Evolutionary conservation across 106 monocot species (phyloP), one percentile per base, ranked within the genome.

Genomic region (Iris macrosiphon): DNA sequence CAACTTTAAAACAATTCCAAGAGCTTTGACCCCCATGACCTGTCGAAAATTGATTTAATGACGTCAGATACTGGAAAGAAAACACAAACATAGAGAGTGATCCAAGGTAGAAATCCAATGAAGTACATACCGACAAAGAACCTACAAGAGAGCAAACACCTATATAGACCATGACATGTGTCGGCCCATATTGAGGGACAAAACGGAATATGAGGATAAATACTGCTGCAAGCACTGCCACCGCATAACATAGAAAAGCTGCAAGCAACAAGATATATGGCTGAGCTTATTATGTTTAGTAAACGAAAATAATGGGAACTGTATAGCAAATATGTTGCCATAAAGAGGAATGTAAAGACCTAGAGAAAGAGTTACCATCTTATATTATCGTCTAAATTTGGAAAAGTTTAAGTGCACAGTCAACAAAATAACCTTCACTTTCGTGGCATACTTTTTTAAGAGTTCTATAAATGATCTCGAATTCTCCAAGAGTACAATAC

Each of bases 11-110:
- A 79, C 84, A 63, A 84, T 84, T 49, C 84, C 79, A 64, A 84
- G 59, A 45, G 75, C 84, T 75, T 79, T 79, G 28, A 75, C 84
- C 50, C 79, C 58, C 84, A 84, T 79, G 13, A 84, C 84, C 84
- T 84, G 60, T 42, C 1, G 23, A 55, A 56, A 24, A 40, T 29
- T 45, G 9, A 40, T 54, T 31, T 1, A 18, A 21, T 4, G 7
- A 31, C 34, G n/a, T 29, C 8, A 40, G 15, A 29, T 37, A 23
- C 4, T 15, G 14, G 25, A 30, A 44, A 4, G 0, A 40, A 35
- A 16, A 51, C 23, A 28, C 19, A 1, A 38, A 16, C 8, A 31
- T 23, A 24, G 16, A 60, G 4, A 38, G 21, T 17, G 6, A 30
- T 35, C 40, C 17, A 3, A 38, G n/a, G 24, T 3, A 22, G 11